Evolutionary conservation across 768 basidiomycete species (phyloP).

Genomic region (Trametes punicea): DNA sequence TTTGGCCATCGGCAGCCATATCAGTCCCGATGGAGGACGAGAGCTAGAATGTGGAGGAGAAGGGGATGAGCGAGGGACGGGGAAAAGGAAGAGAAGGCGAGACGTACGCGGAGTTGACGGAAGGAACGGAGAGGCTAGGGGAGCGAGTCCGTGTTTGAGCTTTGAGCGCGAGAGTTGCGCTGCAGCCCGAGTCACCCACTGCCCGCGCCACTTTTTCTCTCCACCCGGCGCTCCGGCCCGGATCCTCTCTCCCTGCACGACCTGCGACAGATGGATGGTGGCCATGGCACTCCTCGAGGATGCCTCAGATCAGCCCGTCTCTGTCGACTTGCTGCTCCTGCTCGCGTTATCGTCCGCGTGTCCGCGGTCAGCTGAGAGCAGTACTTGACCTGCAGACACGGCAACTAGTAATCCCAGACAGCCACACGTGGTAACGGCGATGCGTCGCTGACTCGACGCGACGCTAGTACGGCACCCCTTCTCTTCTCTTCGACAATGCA

Average conservation of each 20-base stretch:
- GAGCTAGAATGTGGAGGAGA: not conserved
- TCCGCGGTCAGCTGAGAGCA: not conserved
- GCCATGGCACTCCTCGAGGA: not conserved
- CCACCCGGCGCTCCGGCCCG: slow-evolving; percentile 13
- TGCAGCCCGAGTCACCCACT: slow-evolving; percentile 9
- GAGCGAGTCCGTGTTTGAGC: not conserved
- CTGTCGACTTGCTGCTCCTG: not conserved
- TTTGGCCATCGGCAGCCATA: slow-evolving; percentile 27
- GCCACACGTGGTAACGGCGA: not conserved
- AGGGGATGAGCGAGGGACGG: not conserved
- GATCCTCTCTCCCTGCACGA: not conserved
- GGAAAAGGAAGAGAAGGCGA: slow-evolving; percentile 1
- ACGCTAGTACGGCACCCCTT: not conserved
- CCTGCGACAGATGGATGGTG: not conserved
- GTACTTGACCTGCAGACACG: not conserved
- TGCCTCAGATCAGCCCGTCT: not conserved
- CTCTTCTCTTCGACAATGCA: not conserved
- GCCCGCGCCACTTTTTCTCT: slow-evolving; percentile 12
- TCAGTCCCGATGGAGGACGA: not conserved
- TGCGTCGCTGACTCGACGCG: not conserved
- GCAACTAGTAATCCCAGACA: not conserved
- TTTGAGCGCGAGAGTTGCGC: no score
- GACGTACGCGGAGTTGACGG: not conserved
- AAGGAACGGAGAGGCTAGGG: not conserved
- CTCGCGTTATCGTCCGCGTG: slow-evolving; percentile 1